Conservation (phyloP, 2,329 filamentous ascomycete genomes). For the Monosporascus sp. region DNA sequence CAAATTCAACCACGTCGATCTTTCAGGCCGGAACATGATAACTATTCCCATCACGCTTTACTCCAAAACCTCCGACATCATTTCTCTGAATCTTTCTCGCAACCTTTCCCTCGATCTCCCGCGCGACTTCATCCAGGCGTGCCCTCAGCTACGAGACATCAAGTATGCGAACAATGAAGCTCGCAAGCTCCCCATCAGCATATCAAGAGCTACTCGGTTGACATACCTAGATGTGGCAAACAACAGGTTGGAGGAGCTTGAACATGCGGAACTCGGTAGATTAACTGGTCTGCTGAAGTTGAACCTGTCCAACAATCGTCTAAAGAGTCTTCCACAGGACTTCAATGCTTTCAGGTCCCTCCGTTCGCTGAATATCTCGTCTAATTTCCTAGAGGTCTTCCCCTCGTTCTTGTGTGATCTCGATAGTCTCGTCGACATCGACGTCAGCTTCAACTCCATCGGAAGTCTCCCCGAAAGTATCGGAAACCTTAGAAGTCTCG, state of each 20-base stretch:
- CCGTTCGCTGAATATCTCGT: slow-evolving; percentile 84
- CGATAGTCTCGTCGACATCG: slow-evolving; percentile 80
- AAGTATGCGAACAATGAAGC: slow-evolving; percentile 95
- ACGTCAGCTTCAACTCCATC: slow-evolving; percentile 95
- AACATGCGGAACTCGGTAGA: slow-evolving; percentile 74
- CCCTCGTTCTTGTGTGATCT: slow-evolving; percentile 81
- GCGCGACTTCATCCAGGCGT: slow-evolving; percentile 93
- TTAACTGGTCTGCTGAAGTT: slow-evolving; percentile 77
- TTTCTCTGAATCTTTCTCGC: slow-evolving; percentile 86
- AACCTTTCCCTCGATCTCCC: slow-evolving; percentile 91
- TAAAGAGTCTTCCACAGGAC: slow-evolving; percentile 72
- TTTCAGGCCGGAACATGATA: slow-evolving; percentile 83
- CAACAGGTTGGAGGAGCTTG: slow-evolving; percentile 82
- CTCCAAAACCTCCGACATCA: slow-evolving; percentile 85
- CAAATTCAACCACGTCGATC: slow-evolving; percentile 91
- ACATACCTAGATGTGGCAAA: slow-evolving; percentile 94
- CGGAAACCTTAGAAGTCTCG: slow-evolving; percentile 71
- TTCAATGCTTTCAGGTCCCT: slow-evolving; percentile 77
- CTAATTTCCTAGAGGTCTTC: slow-evolving; percentile 83
- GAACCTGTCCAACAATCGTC: slow-evolving; percentile 88
- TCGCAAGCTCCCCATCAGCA: slow-evolving; percentile 74
- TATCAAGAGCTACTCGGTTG: slow-evolving; percentile 73
- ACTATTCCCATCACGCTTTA: slow-evolving; percentile 95
- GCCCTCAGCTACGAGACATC: slow-evolving; percentile 86
- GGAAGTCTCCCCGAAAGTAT: slow-evolving; percentile 70